A percentile compares a stretch with the other conserved stretches of the same genome.
Conservation (phyloP, 2,329 filamentous ascomycete genomes). For the Alternaria angustiovoidea region DNA sequence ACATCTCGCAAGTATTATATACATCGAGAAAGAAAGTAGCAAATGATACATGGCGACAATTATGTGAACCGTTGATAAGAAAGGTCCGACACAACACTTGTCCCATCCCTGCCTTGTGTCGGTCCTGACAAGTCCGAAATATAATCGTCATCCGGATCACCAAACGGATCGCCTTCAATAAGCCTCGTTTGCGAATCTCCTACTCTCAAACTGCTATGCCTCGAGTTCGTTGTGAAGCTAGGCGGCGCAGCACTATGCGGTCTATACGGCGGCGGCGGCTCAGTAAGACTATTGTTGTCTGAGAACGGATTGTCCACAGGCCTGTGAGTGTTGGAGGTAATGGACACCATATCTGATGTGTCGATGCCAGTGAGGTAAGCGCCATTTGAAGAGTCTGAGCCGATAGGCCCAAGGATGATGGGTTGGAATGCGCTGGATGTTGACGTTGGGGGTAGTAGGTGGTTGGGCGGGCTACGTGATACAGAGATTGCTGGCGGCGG, state of each 20-base stretch:
- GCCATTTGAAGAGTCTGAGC: conserved; percentile 37
- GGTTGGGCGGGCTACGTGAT: conserved; percentile 21
- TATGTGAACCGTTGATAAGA: conserved; percentile 35
- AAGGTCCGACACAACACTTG: conserved; percentile 44
- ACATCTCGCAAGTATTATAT: conserved; percentile 14
- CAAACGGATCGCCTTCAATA: conserved; percentile 45
- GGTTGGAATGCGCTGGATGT: conserved; percentile 30
- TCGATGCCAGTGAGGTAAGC: conserved; percentile 51
- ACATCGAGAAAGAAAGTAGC: conserved; percentile 9
- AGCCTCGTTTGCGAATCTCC: conserved; percentile 34
- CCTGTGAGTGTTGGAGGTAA: conserved; percentile 33
- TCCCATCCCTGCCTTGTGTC: conserved; percentile 24
- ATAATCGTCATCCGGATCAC: conserved; percentile 42
- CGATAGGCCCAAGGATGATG: conserved; percentile 47
- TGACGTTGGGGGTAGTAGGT: conserved; percentile 27
- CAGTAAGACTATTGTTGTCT: conserved; percentile 38
- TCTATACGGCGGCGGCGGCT: conserved; percentile 50
- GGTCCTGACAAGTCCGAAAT: conserved; percentile 41
- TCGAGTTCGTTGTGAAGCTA: conserved; percentile 40
- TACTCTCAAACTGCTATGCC: conserved; percentile 44
- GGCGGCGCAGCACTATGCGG: conserved; percentile 42
- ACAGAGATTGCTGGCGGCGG: background rate
- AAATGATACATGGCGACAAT: background rate
- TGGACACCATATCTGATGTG: conserved; percentile 47
- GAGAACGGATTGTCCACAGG: conserved; percentile 41